A percentile compares a stretch with the other conserved stretches of the same genome.
phyloP scores from a whole-genome alignment of 306 rosid genomes.

The Geum urbanum region DNA sequence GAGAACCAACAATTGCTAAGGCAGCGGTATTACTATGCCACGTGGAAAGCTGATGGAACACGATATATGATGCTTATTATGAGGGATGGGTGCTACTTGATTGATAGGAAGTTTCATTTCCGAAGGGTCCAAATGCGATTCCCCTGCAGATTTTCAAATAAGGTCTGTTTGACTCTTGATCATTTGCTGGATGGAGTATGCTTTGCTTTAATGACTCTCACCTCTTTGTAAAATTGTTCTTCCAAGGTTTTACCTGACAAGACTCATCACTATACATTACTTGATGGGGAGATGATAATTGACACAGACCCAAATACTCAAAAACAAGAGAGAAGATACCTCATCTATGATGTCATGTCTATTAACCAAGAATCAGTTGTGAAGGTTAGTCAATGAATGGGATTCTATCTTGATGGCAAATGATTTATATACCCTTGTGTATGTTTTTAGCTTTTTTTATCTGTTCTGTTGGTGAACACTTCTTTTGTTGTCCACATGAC shows the following conservation, averaged over 20 bases:
- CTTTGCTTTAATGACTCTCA: conserved; percentile 16
- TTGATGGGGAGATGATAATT: conserved; percentile 96
- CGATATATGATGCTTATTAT: conserved; percentile 95
- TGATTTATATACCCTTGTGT: too few species aligned
- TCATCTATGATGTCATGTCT: conserved; percentile 85
- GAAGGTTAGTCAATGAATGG: conserved; percentile 48
- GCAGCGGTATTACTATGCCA: conserved; percentile 93
- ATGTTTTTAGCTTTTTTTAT: neutral
- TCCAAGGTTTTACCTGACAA: conserved; percentile 60
- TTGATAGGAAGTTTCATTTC: conserved; percentile 74
- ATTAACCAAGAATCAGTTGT: conserved; percentile 55
- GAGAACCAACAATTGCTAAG: conserved; percentile 78
- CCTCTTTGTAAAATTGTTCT: conserved; percentile 29
- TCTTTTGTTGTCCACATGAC: neutral
- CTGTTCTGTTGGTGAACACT: neutral
- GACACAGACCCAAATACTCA: conserved; percentile 77
- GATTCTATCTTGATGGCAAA: neutral
- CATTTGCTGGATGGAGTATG: neutral
- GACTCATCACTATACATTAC: conserved; percentile 78
- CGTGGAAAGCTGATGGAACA: conserved; percentile 99
- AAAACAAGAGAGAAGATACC: conserved; percentile 94
- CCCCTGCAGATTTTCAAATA: conserved; percentile 70
- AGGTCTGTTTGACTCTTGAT: conserved; percentile 45
- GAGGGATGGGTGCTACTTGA: conserved; percentile 81
- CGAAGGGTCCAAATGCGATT: conserved; percentile 96